A percentile compares a stretch with the other conserved stretches of the same genome.
Conservation (phyloP, 177 flowering plant species). For the Tripterygium wilfordii region DNA sequence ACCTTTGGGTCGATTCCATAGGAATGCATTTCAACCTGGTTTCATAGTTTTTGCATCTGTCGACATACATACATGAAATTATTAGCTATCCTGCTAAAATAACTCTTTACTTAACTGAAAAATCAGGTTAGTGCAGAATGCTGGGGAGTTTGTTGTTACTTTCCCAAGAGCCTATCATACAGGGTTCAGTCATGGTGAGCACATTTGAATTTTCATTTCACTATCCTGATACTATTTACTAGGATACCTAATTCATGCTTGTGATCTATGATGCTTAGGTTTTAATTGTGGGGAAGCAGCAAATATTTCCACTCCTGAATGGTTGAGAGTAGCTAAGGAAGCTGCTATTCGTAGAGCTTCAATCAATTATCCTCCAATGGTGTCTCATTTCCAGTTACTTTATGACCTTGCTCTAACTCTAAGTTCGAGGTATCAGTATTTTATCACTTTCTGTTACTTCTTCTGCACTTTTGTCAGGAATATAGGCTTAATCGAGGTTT, state of each 20-base stretch:
- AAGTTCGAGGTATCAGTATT: constrained; percentile 88
- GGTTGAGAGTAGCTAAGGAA: constrained; percentile 88
- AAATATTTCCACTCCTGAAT: constrained; percentile 97
- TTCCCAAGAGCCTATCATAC: constrained; percentile 99
- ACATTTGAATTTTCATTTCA: constrained; percentile 3
- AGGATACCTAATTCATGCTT: not conserved
- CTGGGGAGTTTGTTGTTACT: constrained; percentile 98
- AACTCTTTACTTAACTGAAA: no score
- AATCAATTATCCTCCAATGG: constrained; percentile 91
- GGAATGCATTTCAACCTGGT: no score
- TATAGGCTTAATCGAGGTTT: not conserved
- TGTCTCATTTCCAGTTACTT: constrained; percentile 92
- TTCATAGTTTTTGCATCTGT: no score
- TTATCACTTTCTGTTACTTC: not conserved
- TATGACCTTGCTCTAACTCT: constrained; percentile 75
- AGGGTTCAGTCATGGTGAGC: constrained; percentile 96
- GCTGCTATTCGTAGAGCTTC: constrained; percentile 98
- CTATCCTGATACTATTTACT: not conserved
- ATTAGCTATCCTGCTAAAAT: no score
- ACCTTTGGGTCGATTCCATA: no score
- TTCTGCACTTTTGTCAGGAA: not conserved
- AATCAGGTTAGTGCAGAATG: constrained; percentile 98
- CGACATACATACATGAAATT: no score
- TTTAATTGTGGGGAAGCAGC: constrained; percentile 98
- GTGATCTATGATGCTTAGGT: constrained; percentile 35